Conservation (phyloP, 495 filamentous ascomycete genomes). For the Tetracladium setigerum region DNA sequence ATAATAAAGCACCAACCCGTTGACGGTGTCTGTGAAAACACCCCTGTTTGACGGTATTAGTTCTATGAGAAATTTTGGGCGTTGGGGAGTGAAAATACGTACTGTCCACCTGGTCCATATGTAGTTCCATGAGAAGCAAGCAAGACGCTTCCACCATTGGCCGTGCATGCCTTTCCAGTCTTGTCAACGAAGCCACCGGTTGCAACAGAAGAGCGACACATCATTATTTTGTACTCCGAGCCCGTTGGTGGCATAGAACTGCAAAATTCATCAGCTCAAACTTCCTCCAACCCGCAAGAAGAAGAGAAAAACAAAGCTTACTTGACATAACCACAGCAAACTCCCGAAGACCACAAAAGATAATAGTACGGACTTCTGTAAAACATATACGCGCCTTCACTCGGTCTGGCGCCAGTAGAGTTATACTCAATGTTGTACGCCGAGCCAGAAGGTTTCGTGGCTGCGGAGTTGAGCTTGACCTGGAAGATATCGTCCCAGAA, state of each 20-base stretch:
- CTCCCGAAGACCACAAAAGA: conserved; percentile 56
- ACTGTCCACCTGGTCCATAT: conserved; percentile 67
- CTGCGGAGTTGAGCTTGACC: conserved; percentile 38
- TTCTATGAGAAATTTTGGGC: conserved; percentile 20
- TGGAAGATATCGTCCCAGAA: conserved; percentile 67
- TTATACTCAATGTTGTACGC: conserved; percentile 49
- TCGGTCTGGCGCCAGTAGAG: conserved; percentile 39
- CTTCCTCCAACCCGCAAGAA: not conserved
- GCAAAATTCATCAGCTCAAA: not conserved
- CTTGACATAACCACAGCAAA: conserved; percentile 49
- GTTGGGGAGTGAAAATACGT: conserved; percentile 22
- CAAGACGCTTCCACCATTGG: conserved; percentile 55
- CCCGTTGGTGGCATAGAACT: conserved; percentile 40
- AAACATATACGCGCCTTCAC: conserved; percentile 54
- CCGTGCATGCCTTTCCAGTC: conserved; percentile 44
- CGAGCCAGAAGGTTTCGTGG: conserved; percentile 30
- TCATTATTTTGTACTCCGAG: conserved; percentile 59
- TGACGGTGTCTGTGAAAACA: conserved; percentile 38
- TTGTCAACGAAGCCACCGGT: conserved; percentile 54
- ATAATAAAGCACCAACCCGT: conserved; percentile 58
- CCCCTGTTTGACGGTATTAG: conserved; percentile 26
- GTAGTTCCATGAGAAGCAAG: conserved; percentile 54
- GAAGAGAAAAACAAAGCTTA: not conserved
- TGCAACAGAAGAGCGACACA: conserved; percentile 47
- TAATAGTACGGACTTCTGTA: conserved; percentile 52